These are phyloP conservation scores for Nicotiana benthamiana DNA, from an alignment of 257 asterid genomes.

Conservation along the genomic window DNA sequence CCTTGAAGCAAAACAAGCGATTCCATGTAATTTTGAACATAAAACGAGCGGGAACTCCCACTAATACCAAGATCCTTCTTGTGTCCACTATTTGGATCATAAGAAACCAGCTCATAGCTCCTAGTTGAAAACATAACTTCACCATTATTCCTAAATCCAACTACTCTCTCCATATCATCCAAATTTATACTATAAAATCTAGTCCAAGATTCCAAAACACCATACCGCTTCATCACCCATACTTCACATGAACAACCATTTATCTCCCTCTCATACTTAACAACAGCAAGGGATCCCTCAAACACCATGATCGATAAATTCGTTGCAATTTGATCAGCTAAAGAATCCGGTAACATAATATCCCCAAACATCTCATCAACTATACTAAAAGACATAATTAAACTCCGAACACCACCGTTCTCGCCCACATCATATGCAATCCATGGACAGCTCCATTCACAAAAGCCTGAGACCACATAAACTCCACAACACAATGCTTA, in stretches of 20 bases:
- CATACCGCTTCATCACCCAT: conserved; percentile 57
- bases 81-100: conserved; percentile 18
- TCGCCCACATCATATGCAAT: conserved; percentile 20
- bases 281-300: conserved; percentile 32
- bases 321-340: conserved; percentile 13
- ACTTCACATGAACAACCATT: conserved; percentile 23
- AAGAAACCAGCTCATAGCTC: conserved; percentile 20
- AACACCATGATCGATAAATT: conserved; percentile 12
- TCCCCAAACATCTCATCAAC: conserved; percentile 37
- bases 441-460: conserved; percentile 44
- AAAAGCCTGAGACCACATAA: conserved; percentile 29
- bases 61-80: conserved; percentile 24
- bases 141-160: conserved; percentile 37
- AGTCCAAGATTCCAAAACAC: conserved; percentile 46
- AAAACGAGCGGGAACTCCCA: conserved; percentile 35
- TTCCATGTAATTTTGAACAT: conserved; percentile 28
- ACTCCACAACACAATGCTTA: conserved; percentile 21
- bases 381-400: conserved; percentile 31
- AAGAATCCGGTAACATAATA: conserved; percentile 30
- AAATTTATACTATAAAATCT: conserved; percentile 32
- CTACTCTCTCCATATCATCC: conserved; percentile 18
- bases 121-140: conserved; percentile 28
- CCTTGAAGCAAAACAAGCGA: conserved; percentile 36
- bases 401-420: conserved; percentile 6
- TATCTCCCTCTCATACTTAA: conserved; percentile 10